These are phyloP conservation scores for Psilocybe cyanescens DNA, from an alignment of 768 basidiomycete species.

Conservation along the genomic window DNA sequence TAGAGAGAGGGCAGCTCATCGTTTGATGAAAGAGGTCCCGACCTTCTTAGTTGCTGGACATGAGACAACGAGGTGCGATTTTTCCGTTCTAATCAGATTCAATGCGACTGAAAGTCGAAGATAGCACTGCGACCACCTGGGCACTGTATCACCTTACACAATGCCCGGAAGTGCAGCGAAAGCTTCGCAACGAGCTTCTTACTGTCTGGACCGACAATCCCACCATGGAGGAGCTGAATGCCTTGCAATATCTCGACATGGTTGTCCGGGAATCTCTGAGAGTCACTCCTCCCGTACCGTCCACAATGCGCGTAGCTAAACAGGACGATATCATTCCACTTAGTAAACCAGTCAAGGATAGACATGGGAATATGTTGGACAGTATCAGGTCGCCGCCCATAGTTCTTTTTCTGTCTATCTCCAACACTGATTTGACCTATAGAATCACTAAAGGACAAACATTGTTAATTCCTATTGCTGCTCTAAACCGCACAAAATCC, in stretches of 20 bases:
- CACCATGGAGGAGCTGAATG: conserved; percentile 68
- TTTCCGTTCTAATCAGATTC: neutral
- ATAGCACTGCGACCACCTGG: conserved; percentile 55
- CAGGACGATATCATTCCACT: conserved; percentile 59
- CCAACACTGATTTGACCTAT: too few relatives aligned
- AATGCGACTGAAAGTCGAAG: neutral
- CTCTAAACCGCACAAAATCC: conserved; percentile 51
- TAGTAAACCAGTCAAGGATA: conserved; percentile 47
- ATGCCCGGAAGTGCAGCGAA: conserved; percentile 49
- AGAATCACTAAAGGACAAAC: conserved; percentile 46
- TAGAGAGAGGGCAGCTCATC: neutral
- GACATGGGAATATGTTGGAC: conserved; percentile 40
- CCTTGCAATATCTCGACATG: conserved; percentile 68
- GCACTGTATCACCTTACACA: conserved; percentile 57
- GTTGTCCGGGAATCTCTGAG: conserved; percentile 65
- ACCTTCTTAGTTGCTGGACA: conserved; percentile 65
- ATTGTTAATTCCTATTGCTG: conserved; percentile 51
- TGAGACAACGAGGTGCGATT: conserved; percentile 52
- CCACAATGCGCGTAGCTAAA: conserved; percentile 44
- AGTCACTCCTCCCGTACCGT: conserved; percentile 52
- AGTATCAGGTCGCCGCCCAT: conserved; percentile 27
- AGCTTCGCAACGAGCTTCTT: conserved; percentile 61
- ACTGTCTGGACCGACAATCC: conserved; percentile 56
- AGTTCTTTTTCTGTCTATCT: neutral
- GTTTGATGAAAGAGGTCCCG: conserved; percentile 50